Base-by-base conservation (phyloP, 192 early-diverging fungal species). In the Podila horticola region DNA sequence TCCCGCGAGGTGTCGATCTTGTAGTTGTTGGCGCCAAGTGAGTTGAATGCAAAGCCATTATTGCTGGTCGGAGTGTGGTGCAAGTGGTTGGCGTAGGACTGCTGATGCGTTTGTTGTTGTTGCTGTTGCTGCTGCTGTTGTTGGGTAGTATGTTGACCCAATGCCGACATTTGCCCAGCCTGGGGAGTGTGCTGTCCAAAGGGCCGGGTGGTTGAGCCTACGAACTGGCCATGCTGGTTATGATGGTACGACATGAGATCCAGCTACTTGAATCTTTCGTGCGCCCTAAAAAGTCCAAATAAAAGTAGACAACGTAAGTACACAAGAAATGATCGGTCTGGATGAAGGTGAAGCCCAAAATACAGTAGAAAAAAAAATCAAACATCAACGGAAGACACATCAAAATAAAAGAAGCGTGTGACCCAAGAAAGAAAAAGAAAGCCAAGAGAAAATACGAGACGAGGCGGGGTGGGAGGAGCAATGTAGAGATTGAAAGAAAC, bases 151-250 rank as follows among this genome's bases (percentile, higher is more conserved):
- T 19, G 36, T 34, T 62, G 61, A 10, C 33, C 33, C 31, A 31
- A 31, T 11, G 31, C 61, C 31, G 17, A 31, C 61, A 20, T 31
- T 31, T 20, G 61, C 19, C 17, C 63, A 20, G 75, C 59, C 69
- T 79, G 69, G 22, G 61, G 76, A n/a, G 62, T 58, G 29, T 79
- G 76, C 24, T 66, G 70, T 3, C 65, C 51, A 65, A 72, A 79
- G 4, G 60, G 67, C n/a, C 76, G 64, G 17, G 74, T 52, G 20
- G 76, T 60, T 63, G 76, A 59, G 15, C 76, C 66, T 17, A 67
- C 8, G 58, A 79, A 79, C 55, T 72, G 76, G n/a, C 70, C 75
- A 24, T 79, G 75, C 41, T 58, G 76, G 60, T 79, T 79, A 33
- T 79, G 76, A 49, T 79, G 70, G 28, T 79, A 79, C 10, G 76